These are phyloP conservation scores for Coniochaeta hoffmannii DNA, from an alignment of 2,329 filamentous ascomycete genomes.

Conservation along the genomic window DNA sequence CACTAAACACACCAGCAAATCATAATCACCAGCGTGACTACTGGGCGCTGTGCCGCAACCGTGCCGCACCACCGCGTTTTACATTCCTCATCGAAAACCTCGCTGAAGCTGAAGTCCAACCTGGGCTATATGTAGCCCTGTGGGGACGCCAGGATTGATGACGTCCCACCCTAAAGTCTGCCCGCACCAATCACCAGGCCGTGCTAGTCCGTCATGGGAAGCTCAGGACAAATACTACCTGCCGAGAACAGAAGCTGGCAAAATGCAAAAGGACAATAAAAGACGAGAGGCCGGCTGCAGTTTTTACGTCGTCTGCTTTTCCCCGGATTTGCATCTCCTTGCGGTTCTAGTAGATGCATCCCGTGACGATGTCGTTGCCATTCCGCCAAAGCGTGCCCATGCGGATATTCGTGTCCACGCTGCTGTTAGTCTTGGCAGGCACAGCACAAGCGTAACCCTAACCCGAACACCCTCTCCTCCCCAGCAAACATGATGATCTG, in stretches of 20 bases:
- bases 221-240: not conserved
- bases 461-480: not conserved
- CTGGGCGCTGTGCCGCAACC: no score
- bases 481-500: not conserved
- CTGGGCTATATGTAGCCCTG: not conserved
- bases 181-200: not conserved
- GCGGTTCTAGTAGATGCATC: not conserved
- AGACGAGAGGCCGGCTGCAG: not conserved
- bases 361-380: not conserved
- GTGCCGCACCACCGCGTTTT: no score
- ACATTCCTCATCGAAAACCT: no score
- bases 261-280: not conserved
- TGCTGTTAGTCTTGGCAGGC: not conserved
- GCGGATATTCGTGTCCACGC: not conserved
- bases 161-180: not conserved
- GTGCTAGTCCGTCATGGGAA: not conserved
- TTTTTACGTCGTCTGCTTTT: not conserved
- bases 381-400: not conserved
- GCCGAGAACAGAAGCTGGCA: not conserved
- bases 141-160: not conserved
- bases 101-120: not conserved
- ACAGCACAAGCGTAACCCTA: not conserved
- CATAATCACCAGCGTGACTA: no score
- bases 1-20: no score
- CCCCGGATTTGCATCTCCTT: not conserved